phyloP scores from a whole-genome alignment of 2,329 filamentous ascomycete genomes.

The Stagonosporopsis rhizophila region DNA sequence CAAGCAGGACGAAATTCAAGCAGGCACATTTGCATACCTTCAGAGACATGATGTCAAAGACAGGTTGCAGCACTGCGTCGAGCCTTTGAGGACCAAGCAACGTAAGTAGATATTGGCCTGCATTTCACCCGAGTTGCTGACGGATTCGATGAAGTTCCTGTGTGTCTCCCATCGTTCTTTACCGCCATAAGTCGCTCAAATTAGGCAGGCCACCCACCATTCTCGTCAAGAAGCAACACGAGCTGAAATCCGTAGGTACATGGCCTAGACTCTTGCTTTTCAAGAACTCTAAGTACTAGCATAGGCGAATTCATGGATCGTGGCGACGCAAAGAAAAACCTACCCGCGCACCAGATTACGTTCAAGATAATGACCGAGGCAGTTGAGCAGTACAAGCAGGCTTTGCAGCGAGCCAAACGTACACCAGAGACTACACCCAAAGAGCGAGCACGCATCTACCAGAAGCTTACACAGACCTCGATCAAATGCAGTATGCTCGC shows the following conservation, averaged over 20 bases:
- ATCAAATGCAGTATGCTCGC: constrained; percentile 16
- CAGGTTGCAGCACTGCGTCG: constrained; percentile 6
- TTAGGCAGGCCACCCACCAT: background rate
- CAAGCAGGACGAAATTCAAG: constrained; percentile 17
- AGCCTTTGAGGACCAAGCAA: constrained; percentile 19
- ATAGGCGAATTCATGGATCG: background rate
- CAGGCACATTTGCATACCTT: constrained; percentile 8
- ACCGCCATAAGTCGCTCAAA: background rate
- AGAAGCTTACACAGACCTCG: constrained; percentile 24
- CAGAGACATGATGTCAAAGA: constrained; percentile 10
- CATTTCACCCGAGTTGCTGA: background rate
- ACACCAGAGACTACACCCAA: constrained; percentile 17
- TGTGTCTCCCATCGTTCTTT: background rate
- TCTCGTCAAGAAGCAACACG: background rate
- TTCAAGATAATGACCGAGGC: constrained; percentile 12
- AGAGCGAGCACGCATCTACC: constrained; percentile 24
- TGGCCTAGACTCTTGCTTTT: background rate
- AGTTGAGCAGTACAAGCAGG: background rate
- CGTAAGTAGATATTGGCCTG: constrained; percentile 15
- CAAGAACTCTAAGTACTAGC: background rate
- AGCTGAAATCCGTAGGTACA: background rate
- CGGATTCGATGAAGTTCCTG: background rate
- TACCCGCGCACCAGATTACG: background rate
- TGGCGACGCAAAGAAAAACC: background rate
- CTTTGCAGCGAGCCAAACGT: constrained; percentile 20